Evolutionary conservation across 2,329 filamentous ascomycete species (phyloP), one percentile per base, ranked within the genome.

Genomic region (Phialemonium atrogriseum): DNA sequence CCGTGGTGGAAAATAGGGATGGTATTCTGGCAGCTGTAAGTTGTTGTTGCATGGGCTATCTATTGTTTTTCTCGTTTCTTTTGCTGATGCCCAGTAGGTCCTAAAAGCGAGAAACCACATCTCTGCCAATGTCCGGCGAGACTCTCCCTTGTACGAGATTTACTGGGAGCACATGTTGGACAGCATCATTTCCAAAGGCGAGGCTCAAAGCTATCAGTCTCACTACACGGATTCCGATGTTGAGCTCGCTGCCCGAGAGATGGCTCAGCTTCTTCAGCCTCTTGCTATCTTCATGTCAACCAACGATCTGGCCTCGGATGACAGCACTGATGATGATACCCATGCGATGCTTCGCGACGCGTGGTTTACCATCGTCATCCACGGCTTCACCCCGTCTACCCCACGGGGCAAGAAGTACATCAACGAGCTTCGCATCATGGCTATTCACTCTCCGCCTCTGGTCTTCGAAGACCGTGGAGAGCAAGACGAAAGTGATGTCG

Each of bases 311-410:
- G 64, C 60, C 14, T 58, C 64, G 13, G 58, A 63, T 25, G 62
- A 58, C 20, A 44, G 62, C 8, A 59, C 60, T 33, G 73, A 82
- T 32, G 81, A 88, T 31, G 78, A 89, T 36, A 74, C 77, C 7
- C 72, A 83, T 39, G 73, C 76, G 16, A 62, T 93, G 35, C 73
- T 91, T 44, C 79, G 89, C 32, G 88, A 98, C 64, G 85, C 86
- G 5, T 99, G 91, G 91, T 96, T 95, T 62, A 99, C 98, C 49
- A 86, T 96, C 40, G 84, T 88, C 14, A 83, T 94, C 1, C 91
- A 98, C 54, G 91, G 88, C 5, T 94, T 96, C 52, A 80, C 79
- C 8, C 68, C 81, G 9, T 72, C 73, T 11, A 89, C 86, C 0
- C 72, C 79, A 11, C 73, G 83, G 33, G 84, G 80, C 12, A 80